Base-by-base conservation (phyloP, 768 basidiomycete species). In the Phanerodontia chrysosporium region DNA sequence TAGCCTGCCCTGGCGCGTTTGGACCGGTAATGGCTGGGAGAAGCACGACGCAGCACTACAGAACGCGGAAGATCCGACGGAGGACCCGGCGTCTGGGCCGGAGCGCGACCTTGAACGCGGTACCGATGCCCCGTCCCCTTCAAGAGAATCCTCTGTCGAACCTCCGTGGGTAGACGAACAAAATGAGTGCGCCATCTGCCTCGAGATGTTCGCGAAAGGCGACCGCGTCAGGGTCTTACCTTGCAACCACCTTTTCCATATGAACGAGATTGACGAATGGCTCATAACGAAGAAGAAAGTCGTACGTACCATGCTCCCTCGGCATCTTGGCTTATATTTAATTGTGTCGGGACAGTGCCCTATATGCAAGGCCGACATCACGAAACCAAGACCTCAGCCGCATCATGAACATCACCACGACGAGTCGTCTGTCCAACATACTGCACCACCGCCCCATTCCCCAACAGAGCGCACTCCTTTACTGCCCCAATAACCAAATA, bases 231-330 rank as follows among this genome's bases (percentile, higher is more conserved):
- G 95, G 65, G 91, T 95, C 53, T 70, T 98, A 42, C 96, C 96
- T 1, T 98, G 96, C 67, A 89, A 90, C 49, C 96, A 98, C 70
- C 86, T 98, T 55, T 98, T 97, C 75, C 96, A 98, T 73, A 81
- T 92, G 46, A 81, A 87, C 35, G 96, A 98, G 70, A 84, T 97
- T 39, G 93, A 95, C 70, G 82, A 88, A 63, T 98, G 96, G 96
- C 74, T 98, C 60, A 87, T 95, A 57, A 85, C 89, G 61, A 84
- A 92, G 72, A 92, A 95, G 78, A 97, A 97, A 77, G 74, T 96
- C 72, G 95, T 95, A 67, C 68, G 89, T 78, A 14, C 58, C 30
- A 27, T 21, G 28, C 18, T 36, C 1, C n/a, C 35, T 32, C 18
- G 2, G 3, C 54, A 56, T 6, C 24, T n/a, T 57, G n/a, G 46